Percentiles rank a stretch among this genome's conserved stretches.
These are phyloP conservation scores for Coniochaeta ligniaria DNA, from an alignment of 2,329 filamentous ascomycete genomes.

Conservation along the genomic window DNA sequence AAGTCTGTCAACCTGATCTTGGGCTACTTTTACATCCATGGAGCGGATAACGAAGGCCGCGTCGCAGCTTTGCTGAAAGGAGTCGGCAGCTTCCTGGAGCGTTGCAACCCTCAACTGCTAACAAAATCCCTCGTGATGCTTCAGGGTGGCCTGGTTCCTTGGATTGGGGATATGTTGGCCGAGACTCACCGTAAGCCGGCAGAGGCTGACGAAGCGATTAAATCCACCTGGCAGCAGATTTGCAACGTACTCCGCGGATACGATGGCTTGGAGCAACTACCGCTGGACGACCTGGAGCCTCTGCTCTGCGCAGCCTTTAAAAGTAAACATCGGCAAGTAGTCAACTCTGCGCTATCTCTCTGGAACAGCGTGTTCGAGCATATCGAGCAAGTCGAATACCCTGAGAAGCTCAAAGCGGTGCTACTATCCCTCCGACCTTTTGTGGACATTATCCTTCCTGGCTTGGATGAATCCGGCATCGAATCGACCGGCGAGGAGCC, in stretches of 20 bases:
- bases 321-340: constrained; percentile 50
- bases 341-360: constrained; percentile 37
- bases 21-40: constrained; percentile 35
- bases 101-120: constrained; percentile 41
- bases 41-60: constrained; percentile 17
- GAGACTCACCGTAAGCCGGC: constrained; percentile 31
- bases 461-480: constrained; percentile 29
- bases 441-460: constrained; percentile 38
- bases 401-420: constrained; percentile 53
- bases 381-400: constrained; percentile 54
- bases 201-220: constrained; percentile 35
- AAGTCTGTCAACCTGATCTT: constrained; percentile 48
- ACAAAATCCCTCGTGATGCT: constrained; percentile 49
- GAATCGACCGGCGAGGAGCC: constrained; percentile 30
- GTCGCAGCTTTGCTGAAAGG: constrained; percentile 40
- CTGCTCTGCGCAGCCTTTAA: constrained; percentile 49
- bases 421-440: constrained; percentile 54
- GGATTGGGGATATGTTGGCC: constrained; percentile 52
- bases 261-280: constrained; percentile 28
- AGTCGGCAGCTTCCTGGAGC: constrained; percentile 43
- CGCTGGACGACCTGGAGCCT: constrained; percentile 46
- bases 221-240: constrained; percentile 42
- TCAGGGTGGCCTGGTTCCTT: constrained; percentile 54
- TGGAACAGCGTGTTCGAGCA: constrained; percentile 69
- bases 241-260: constrained; percentile 29